Evolutionary conservation across 257 asterid genomes (phyloP).

Genomic region (Marsdenia floribunda): DNA sequence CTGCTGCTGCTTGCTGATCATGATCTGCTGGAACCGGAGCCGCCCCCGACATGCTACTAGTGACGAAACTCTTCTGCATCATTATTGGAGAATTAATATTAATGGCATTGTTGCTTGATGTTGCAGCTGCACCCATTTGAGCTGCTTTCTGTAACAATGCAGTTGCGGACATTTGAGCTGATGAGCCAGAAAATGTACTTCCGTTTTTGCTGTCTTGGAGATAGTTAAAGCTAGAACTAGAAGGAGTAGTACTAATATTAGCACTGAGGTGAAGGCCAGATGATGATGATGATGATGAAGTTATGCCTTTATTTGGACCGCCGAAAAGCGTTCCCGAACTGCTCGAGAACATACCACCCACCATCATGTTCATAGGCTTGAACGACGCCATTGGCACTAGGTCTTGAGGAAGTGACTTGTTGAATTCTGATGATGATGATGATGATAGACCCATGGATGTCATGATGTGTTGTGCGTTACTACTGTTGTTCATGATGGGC

Average conservation of each 20-base stretch:
- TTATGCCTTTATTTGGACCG: conserved; percentile 41
- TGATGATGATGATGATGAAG: conserved; percentile 54
- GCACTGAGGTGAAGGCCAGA: conserved; percentile 84
- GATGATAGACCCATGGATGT: conserved; percentile 41
- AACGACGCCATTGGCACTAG: conserved; percentile 50
- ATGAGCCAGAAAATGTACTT: conserved; percentile 38
- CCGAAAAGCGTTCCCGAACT: conserved; percentile 55
- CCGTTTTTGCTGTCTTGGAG: conserved; percentile 41
- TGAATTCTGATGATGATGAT: conserved; percentile 51
- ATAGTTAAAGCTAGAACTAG: conserved; percentile 27
- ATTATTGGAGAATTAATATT: conserved; percentile 55
- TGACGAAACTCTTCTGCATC: conserved; percentile 70
- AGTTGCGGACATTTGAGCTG: conserved; percentile 79
- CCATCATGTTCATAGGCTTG: conserved; percentile 70
- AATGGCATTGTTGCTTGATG: conserved; percentile 38
- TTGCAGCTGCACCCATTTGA: conserved; percentile 80
- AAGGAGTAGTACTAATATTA: conserved; percentile 5
- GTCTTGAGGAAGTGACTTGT: conserved; percentile 55
- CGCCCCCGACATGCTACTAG: conserved; percentile 34
- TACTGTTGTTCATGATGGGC: conserved; percentile 23
- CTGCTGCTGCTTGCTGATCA: conserved; percentile 17
- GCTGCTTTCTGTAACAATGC: conserved; percentile 81
- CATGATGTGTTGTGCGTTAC: conserved; percentile 20
- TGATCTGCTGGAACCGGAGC: conserved; percentile 38
- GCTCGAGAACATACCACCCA: conserved; percentile 54